These are phyloP conservation scores for Vanrija humicola DNA, from an alignment of 1,284 basidiomycete species.

Conservation along the genomic window DNA sequence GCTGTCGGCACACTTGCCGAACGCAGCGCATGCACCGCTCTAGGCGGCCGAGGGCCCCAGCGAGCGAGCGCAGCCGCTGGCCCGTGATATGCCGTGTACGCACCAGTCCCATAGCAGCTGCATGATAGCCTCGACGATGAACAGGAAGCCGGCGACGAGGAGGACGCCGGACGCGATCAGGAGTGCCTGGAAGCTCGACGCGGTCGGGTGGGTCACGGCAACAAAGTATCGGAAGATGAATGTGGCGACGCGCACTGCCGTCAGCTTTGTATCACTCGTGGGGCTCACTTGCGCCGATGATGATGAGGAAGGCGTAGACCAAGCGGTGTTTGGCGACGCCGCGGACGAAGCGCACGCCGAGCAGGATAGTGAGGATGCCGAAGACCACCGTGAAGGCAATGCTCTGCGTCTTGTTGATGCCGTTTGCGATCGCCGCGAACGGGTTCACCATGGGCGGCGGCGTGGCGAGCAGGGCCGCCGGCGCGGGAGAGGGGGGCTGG, in stretches of 20 bases:
- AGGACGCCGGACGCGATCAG: constrained; percentile 8
- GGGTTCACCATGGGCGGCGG: constrained; percentile 1
- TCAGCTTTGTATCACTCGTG: background rate
- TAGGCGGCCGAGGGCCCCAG: no score
- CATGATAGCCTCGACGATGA: constrained; percentile 7
- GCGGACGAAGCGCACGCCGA: background rate
- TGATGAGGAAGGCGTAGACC: background rate
- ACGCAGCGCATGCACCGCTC: no score
- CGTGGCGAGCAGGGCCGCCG: no score
- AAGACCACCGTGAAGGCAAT: constrained; percentile 2
- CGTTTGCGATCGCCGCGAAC: background rate
- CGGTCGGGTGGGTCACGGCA: background rate
- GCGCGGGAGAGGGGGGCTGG: no score
- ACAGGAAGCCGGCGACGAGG: constrained; percentile 9
- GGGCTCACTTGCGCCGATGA: background rate
- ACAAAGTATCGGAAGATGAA: constrained; percentile 4
- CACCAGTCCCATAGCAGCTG: constrained; percentile 8
- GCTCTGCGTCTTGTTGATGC: background rate
- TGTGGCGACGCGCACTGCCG: constrained; percentile 5
- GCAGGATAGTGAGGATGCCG: background rate
- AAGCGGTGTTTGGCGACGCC: background rate
- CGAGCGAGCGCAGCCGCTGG: no score
- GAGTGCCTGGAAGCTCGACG: background rate
- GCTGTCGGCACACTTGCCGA: no score
- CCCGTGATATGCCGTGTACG: background rate